These are phyloP conservation scores for Alternaria solani DNA, from an alignment of 2,329 filamentous ascomycete species.

Conservation along the genomic window DNA sequence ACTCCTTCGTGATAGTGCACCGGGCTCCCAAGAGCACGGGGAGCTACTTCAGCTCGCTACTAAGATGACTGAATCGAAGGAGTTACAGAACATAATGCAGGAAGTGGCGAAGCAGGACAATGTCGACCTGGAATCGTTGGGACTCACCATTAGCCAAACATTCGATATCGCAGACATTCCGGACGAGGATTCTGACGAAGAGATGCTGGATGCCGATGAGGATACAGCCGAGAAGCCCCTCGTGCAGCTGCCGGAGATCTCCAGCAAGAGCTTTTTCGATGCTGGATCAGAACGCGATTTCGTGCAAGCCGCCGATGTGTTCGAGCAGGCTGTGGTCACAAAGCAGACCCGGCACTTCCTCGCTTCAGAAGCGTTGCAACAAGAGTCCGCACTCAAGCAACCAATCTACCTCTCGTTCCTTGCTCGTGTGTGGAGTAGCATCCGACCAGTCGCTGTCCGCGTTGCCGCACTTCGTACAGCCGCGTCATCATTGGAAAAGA, in stretches of 20 bases:
- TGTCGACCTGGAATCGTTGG: slow-evolving; percentile 72
- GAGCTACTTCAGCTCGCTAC: slow-evolving; percentile 44
- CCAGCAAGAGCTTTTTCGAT: slow-evolving; percentile 40
- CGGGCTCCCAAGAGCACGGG: slow-evolving; percentile 41
- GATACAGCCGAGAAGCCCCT: slow-evolving; percentile 31
- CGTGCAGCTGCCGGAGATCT: slow-evolving; percentile 35
- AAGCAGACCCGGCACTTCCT: slow-evolving; percentile 56
- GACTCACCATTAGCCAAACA: slow-evolving; percentile 49
- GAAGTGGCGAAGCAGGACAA: slow-evolving; percentile 71
- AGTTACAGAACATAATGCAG: slow-evolving; percentile 66
- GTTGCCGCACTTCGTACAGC: slow-evolving; percentile 72
- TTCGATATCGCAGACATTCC: slow-evolving; percentile 23
- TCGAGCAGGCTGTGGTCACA: slow-evolving; percentile 39
- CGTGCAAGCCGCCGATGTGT: slow-evolving; percentile 40
- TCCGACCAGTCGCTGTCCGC: slow-evolving; percentile 73
- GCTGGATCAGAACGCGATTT: slow-evolving; percentile 28
- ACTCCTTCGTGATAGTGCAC: slow-evolving; percentile 49
- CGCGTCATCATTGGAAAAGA: slow-evolving; percentile 29
- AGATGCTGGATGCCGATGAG: slow-evolving; percentile 61
- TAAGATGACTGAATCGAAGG: slow-evolving; percentile 39
- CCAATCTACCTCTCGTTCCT: slow-evolving; percentile 80
- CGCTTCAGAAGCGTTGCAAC: slow-evolving; percentile 63
- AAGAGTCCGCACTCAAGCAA: slow-evolving; percentile 63
- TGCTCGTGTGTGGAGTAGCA: slow-evolving; percentile 75
- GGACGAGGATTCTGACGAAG: slow-evolving; percentile 55